A percentile compares a stretch with the other conserved stretches of the same genome.
These are phyloP conservation scores for Mariannaea elegans DNA, from an alignment of 2,329 filamentous ascomycete species.

Conservation along the genomic window DNA sequence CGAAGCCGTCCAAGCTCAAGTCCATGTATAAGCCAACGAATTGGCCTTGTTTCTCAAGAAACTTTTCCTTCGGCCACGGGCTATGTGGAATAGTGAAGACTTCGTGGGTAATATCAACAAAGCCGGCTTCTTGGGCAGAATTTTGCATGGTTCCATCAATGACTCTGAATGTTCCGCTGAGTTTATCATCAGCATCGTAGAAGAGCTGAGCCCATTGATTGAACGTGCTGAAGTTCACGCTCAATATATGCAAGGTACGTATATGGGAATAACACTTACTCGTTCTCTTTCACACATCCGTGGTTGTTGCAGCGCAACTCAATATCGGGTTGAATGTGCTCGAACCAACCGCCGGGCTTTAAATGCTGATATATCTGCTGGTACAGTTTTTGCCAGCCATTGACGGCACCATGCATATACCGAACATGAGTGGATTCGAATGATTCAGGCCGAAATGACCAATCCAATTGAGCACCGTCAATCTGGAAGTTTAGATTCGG, in stretches of 20 bases:
- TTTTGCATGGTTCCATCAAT: constrained; percentile 23
- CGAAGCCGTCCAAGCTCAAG: constrained; percentile 21
- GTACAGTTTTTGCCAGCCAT: too few species aligned
- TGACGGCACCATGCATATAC: too few species aligned
- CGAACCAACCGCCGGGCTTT: too few species aligned
- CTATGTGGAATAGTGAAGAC: constrained; percentile 13
- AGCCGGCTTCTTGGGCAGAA: constrained; percentile 17
- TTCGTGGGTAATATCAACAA: constrained; percentile 13
- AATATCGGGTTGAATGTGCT: too few species aligned
- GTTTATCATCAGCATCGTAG: constrained; percentile 24
- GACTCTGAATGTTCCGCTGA: constrained; percentile 25
- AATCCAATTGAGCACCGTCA: too few species aligned
- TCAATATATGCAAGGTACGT: too few species aligned
- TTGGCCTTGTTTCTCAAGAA: constrained; percentile 18
- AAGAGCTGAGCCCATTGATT: constrained; percentile 30
- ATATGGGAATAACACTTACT: constrained; percentile 1
- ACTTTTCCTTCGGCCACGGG: constrained; percentile 27
- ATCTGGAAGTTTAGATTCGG: too few species aligned
- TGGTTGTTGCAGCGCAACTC: too few species aligned
- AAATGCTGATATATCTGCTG: too few species aligned
- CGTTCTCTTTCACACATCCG: too few species aligned
- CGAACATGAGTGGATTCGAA: too few species aligned
- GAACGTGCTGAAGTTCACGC: constrained; percentile 12
- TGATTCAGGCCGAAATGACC: too few species aligned
- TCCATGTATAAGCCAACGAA: constrained; percentile 25